Percentiles rank a stretch among this genome's conserved stretches.
phyloP scores from a whole-genome alignment of 805 yeast genomes.

The Metschnikowia colocasiae region DNA sequence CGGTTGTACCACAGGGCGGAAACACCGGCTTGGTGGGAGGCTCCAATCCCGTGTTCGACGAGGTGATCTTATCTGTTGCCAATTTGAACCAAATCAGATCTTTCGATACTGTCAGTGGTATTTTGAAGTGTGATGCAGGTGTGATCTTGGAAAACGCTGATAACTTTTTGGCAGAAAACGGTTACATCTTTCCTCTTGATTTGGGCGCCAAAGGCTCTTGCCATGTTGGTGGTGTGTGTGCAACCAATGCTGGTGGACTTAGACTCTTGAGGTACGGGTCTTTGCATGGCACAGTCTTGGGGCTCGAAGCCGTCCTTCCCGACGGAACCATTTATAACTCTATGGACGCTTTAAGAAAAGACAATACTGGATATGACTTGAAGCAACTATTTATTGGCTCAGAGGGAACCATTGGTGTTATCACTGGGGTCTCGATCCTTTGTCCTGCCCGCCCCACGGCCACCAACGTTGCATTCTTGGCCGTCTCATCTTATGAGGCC shows the following conservation, averaged over 20 bases:
- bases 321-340: conserved; percentile 80
- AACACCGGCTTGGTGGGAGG: conserved; percentile 97
- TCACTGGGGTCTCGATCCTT: conserved; percentile 84
- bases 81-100: conserved; percentile 74
- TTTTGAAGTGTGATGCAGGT: conserved; percentile 87
- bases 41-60: conserved; percentile 88
- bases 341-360: conserved; percentile 84
- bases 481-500: conserved; percentile 73
- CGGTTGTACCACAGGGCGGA: conserved; percentile 96
- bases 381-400: conserved; percentile 92
- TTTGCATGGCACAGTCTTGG: conserved; percentile 86
- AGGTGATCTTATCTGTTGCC: conserved; percentile 68
- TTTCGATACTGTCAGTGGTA: conserved; percentile 80
- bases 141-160: conserved; percentile 85
- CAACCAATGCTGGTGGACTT: conserved; percentile 95
- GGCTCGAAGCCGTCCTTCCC: conserved; percentile 89
- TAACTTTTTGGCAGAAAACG: conserved; percentile 68
- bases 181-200: conserved; percentile 88
- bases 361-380: conserved; percentile 91
- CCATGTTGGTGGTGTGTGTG: conserved; percentile 91
- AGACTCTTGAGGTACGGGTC: conserved; percentile 86
- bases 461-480: conserved; percentile 84
- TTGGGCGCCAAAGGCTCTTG: conserved; percentile 97
- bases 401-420: conserved; percentile 88
- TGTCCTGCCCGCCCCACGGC: conserved; percentile 88